phyloP scores from a whole-genome alignment of 1,284 basidiomycete species.

The Paramarasmius palmivorus region DNA sequence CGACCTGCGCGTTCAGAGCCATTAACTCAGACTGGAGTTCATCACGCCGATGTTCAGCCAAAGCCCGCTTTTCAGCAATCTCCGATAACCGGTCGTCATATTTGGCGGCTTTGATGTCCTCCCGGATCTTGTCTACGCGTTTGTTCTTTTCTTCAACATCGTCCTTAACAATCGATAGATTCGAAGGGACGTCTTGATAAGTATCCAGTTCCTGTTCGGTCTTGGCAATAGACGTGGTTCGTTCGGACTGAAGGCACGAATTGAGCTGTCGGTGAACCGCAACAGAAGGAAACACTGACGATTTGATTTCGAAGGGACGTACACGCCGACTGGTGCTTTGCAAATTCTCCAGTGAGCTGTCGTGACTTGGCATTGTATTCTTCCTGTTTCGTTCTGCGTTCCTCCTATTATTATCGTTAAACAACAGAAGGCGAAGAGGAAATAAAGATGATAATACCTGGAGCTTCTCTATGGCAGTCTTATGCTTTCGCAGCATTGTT shows the following conservation, averaged over 20 bases:
- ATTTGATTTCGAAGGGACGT: slow-evolving; percentile 60
- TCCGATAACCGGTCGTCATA: slow-evolving; percentile 74
- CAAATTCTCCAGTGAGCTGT: slow-evolving; percentile 52
- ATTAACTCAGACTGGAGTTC: slow-evolving; percentile 73
- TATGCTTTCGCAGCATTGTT: slow-evolving; percentile 60
- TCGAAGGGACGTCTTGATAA: slow-evolving; percentile 54
- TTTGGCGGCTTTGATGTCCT: slow-evolving; percentile 58
- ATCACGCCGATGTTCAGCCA: slow-evolving; percentile 75
- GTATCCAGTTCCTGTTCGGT: slow-evolving; percentile 60
- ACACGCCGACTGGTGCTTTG: slow-evolving; percentile 53
- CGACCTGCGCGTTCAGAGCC: slow-evolving; percentile 78
- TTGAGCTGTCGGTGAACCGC: not conserved
- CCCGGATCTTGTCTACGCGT: slow-evolving; percentile 57
- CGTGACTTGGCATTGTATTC: slow-evolving; percentile 59
- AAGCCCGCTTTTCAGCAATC: slow-evolving; percentile 53
- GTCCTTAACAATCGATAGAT: slow-evolving; percentile 56
- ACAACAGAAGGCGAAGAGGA: slow-evolving; percentile 8
- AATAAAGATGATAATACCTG: slow-evolving; percentile 43
- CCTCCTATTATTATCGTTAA: slow-evolving; percentile 35
- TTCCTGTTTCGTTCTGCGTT: slow-evolving; percentile 52
- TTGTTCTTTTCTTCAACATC: slow-evolving; percentile 72
- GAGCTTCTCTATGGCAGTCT: slow-evolving; percentile 54
- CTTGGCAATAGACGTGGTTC: slow-evolving; percentile 50
- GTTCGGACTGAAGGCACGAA: slow-evolving; percentile 39
- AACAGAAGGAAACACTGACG: slow-evolving; percentile 42